Base-by-base conservation (phyloP, 345 rosid genomes). In the Gossypium turneri region DNA sequence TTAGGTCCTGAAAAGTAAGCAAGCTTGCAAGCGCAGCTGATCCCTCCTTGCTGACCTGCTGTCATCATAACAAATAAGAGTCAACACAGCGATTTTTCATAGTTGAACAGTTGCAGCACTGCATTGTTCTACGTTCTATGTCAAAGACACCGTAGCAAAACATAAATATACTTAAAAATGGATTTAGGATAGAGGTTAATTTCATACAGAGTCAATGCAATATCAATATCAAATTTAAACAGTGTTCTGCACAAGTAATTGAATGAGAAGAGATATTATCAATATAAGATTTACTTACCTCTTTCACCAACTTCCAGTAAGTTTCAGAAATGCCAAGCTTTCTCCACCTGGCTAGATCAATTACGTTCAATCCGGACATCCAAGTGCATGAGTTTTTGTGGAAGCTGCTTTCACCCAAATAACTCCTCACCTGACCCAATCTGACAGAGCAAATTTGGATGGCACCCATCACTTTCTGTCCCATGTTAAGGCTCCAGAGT, bases 391-490 rank as follows among this genome's bases (percentile, higher is more conserved):
- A 59, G 7, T 25, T 12, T 59, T 59, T 24, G 41, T 25, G 15
- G 64, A 59, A 59, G 41, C 29, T 79, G 65, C 77, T 82, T 75
- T 82, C 79, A 47, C 85, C 86, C 77, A 92, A 72, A 76, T 79
- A 85, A 70, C 79, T 84, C 76, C 60, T 80, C 63, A 92, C 89
- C 81, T 84, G 94, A 74, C 92, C 90, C 76, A 91, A 76, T 56
- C 81, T 90, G 72, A 94, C 89, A 12, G 93, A 82, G 74, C 97
- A 94, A 13, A 84, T 78, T 79, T 86, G 87, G 73, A 85, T 76
- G 7, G 98, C 91, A 27, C 94, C 97, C 61, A 86, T 90, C 65
- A 91, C 94, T 88, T 94, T 94, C 68, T 95, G 92, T 80, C 79
- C 88, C 95, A 94, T 85, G 70, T 86, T 77, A 51, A 94, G 76